Evolutionary conservation across 169 alveolate genomes (phyloP).

Genomic region (Cryptosporidium viatorum): DNA sequence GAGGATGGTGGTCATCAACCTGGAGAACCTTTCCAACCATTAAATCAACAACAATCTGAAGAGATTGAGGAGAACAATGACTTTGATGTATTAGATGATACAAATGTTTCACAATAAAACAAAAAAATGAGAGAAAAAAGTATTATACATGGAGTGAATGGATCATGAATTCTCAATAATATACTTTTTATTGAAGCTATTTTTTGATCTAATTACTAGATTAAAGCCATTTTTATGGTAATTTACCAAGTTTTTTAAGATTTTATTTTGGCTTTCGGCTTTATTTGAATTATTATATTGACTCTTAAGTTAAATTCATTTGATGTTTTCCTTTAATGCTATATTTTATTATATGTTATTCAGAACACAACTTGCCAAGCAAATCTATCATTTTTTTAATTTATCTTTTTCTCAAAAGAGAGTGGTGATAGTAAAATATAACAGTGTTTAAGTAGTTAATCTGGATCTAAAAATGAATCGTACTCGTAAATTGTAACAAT

Average conservation of each 20-base stretch:
- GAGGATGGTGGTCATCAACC: conserved; percentile 75
- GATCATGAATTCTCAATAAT: background rate
- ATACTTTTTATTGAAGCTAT: background rate
- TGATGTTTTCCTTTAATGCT: background rate
- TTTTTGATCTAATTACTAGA: background rate
- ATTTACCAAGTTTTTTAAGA: background rate
- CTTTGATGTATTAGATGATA: conserved; percentile 64
- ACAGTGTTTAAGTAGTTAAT: too few relatives aligned
- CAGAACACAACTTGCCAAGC: background rate
- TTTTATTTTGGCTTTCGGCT: background rate
- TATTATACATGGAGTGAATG: background rate
- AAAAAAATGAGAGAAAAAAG: background rate
- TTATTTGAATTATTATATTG: too few relatives aligned
- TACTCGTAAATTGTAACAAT: too few relatives aligned
- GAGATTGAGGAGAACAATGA: conserved; percentile 64
- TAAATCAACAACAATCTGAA: conserved; percentile 47
- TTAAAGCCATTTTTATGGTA: background rate
- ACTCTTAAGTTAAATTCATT: background rate
- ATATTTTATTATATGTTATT: too few relatives aligned
- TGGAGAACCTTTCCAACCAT: conserved; percentile 48
- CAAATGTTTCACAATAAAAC: conserved; percentile 12
- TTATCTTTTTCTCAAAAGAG: too few relatives aligned
- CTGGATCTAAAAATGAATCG: too few relatives aligned
- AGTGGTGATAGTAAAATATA: background rate
- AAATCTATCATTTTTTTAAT: background rate